A percentile compares a stretch with the other conserved stretches of the same genome.
These are phyloP conservation scores for Eucalyptus rudis DNA, from an alignment of 345 rosid genomes.

Conservation along the genomic window DNA sequence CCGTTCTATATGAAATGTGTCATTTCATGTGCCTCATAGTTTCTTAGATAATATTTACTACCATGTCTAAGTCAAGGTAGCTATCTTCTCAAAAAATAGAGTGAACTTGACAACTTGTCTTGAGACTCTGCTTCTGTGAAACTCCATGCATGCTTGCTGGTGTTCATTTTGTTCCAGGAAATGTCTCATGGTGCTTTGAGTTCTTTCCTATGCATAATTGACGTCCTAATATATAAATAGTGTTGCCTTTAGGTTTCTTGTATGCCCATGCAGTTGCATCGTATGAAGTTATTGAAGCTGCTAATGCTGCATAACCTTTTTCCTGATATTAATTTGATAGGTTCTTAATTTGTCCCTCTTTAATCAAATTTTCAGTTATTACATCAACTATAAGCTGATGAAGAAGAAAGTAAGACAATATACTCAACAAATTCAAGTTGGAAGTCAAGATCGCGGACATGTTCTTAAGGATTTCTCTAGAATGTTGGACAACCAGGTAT, in stretches of 20 bases:
- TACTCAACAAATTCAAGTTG: constrained; percentile 65
- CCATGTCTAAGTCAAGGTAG: neutral
- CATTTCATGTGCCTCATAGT: neutral
- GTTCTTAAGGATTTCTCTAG: constrained; percentile 97
- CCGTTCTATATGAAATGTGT: neutral
- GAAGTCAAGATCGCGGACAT: constrained; percentile 57
- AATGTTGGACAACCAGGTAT: constrained; percentile 89
- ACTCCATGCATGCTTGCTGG: neutral
- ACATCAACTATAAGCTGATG: constrained; percentile 93
- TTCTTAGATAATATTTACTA: neutral
- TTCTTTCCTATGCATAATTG: neutral
- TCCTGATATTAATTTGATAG: neutral
- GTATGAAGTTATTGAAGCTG: neutral
- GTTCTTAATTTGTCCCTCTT: neutral
- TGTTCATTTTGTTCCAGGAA: neutral
- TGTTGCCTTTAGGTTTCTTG: neutral
- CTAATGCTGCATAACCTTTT: neutral
- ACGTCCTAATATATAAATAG: neutral
- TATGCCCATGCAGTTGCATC: neutral
- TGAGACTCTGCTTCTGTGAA: neutral
- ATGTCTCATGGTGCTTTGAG: neutral
- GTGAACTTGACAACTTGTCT: neutral
- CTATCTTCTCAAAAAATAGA: neutral
- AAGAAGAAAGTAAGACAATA: constrained; percentile 87
- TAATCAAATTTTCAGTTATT: constrained; percentile 38